Conservation (phyloP, 1,284 basidiomycete genomes). For the Volvariella volvacea region DNA sequence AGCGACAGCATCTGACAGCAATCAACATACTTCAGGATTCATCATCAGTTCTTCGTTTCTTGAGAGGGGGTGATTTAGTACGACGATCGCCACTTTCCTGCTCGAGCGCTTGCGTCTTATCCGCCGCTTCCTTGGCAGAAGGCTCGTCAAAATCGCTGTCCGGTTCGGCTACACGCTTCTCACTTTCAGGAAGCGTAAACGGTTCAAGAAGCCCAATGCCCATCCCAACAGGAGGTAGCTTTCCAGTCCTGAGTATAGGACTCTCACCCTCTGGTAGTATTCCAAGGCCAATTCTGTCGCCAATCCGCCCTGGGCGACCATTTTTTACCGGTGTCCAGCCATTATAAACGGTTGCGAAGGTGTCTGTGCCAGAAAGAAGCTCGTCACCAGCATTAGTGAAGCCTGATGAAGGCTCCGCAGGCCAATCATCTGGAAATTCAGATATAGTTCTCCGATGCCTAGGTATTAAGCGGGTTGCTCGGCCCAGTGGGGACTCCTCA, state of each 20-base stretch:
- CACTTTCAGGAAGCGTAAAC: slow-evolving; percentile 34
- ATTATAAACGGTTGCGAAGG: slow-evolving; percentile 29
- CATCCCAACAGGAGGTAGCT: slow-evolving; percentile 19
- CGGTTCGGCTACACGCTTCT: slow-evolving; percentile 14
- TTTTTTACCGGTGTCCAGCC: slow-evolving; percentile 22
- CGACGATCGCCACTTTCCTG: slow-evolving; percentile 10
- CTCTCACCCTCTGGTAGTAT: slow-evolving; percentile 44
- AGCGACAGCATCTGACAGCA: slow-evolving; percentile 10
- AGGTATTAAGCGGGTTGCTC: slow-evolving; percentile 12
- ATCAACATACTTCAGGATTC: slow-evolving; percentile 14
- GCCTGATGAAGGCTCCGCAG: slow-evolving; percentile 25
- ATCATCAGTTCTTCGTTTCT: slow-evolving; percentile 31
- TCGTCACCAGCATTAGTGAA: slow-evolving; percentile 11
- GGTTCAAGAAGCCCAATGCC: slow-evolving; percentile 44
- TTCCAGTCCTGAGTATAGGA: slow-evolving; percentile 47
- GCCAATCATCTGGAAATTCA: slow-evolving; percentile 41
- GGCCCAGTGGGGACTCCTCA: slow-evolving; percentile 26
- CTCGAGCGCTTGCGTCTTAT: slow-evolving; percentile 18
- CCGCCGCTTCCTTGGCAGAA: slow-evolving; percentile 10
- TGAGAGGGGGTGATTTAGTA: slow-evolving; percentile 31
- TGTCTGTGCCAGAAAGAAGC: slow-evolving; percentile 22
- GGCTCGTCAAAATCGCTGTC: slow-evolving; percentile 23
- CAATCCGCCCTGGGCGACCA: slow-evolving; percentile 10
- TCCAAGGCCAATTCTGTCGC: slow-evolving; percentile 22
- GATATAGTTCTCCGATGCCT: slow-evolving; percentile 28